Percentiles rank a stretch among this genome's conserved stretches.
Evolutionary conservation across 2,329 filamentous ascomycete species (phyloP).

Genomic region (Fusarium beomiforme): DNA sequence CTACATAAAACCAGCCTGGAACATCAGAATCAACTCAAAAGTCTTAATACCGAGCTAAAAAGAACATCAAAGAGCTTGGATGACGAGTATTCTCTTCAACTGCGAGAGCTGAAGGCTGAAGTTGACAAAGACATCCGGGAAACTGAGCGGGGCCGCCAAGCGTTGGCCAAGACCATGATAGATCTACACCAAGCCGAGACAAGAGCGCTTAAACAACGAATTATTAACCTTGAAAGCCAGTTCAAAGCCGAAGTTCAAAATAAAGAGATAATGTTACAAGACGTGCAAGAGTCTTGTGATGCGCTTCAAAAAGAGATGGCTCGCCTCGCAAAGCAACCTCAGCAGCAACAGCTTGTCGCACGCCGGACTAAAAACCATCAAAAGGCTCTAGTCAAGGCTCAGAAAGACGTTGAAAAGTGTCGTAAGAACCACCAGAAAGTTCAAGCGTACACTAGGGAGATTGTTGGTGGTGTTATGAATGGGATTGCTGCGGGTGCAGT

Average conservation of each 20-base stretch:
- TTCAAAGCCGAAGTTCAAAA: not conserved
- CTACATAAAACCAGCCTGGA: not conserved
- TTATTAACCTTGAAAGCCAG: not conserved
- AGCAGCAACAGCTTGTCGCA: not conserved
- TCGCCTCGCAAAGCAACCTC: not conserved
- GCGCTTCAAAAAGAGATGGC: not conserved
- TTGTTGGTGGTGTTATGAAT: not conserved
- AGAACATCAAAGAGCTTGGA: rapidly evolving
- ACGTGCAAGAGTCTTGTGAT: not conserved
- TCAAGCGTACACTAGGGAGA: not conserved
- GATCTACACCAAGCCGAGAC: not conserved
- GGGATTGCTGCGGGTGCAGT: not conserved
- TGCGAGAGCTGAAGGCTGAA: not conserved
- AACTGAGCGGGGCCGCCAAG: not conserved
- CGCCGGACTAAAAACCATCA: not conserved
- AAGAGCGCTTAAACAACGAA: not conserved
- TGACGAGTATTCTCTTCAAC: not conserved
- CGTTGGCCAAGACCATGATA: not conserved
- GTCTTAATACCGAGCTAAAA: not conserved
- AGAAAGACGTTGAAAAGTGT: not conserved
- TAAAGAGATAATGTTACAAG: not conserved
- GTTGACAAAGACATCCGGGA: not conserved
- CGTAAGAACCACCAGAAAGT: not conserved
- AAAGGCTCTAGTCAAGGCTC: not conserved
- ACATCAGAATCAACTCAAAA: not conserved